Evolutionary conservation across 163 green algal genomes (phyloP).

Genomic region (Chlorella variabilis): DNA sequence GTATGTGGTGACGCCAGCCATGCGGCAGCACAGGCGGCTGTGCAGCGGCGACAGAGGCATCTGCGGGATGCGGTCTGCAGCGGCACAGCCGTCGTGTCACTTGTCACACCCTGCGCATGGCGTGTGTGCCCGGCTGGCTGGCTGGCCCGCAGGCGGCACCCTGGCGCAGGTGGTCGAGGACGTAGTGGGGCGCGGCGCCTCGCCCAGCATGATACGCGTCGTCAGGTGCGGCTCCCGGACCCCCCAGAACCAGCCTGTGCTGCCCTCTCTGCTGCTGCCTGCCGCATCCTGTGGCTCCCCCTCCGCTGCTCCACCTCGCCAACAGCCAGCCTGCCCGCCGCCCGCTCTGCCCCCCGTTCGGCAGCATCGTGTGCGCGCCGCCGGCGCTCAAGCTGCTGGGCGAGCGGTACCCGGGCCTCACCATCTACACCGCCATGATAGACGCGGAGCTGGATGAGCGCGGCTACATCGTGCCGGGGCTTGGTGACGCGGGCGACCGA

Average conservation of each 20-base stretch:
- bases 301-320: no score
- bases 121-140: no score
- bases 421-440: conserved; percentile 91
- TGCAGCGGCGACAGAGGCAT: no score
- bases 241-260: no score
- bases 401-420: conserved; percentile 82
- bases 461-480: conserved; percentile 92
- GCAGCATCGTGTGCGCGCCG: conserved; percentile 77
- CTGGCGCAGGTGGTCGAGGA: conserved; percentile 84
- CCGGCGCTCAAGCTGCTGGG: conserved; percentile 86
- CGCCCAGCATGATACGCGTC: conserved; percentile 82
- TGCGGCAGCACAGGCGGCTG: no score
- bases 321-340: no score
- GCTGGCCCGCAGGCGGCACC: conserved; percentile 57
- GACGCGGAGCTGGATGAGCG: conserved; percentile 91
- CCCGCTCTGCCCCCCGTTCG: no score
- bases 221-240: conserved; percentile 50
- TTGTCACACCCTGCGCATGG: no score
- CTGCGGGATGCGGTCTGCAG: no score
- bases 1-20: conserved; percentile 38
- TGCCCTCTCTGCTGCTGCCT: background rate
- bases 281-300: no score
- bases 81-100: no score
- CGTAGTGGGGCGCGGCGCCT: conserved; percentile 77
- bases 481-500: conserved; percentile 93